Percentiles rank a stretch among this genome's conserved stretches.
phyloP scores from a whole-genome alignment of 2,329 filamentous ascomycete species.

The Aspergillus sp. region DNA sequence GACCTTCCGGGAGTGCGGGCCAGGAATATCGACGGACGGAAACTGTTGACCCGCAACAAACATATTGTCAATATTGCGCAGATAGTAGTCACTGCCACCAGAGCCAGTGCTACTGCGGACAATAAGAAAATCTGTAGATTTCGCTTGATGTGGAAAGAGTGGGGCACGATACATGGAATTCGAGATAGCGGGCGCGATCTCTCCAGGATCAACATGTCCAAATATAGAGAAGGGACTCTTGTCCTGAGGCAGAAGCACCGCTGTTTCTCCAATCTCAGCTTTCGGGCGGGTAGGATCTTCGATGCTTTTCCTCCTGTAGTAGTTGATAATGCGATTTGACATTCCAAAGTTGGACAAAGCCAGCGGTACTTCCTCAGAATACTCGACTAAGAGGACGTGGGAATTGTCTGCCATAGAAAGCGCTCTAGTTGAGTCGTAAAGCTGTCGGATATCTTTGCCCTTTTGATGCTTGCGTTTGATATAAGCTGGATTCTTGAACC shows the following conservation, averaged over 20 bases:
- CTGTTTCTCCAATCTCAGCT: conserved; percentile 81
- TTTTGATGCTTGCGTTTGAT: conserved; percentile 82
- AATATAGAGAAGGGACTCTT: conserved; percentile 96
- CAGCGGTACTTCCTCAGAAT: conserved; percentile 89
- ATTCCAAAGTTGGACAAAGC: conserved; percentile 96
- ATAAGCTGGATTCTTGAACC: conserved; percentile 69
- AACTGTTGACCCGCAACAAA: conserved; percentile 92
- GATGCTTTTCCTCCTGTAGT: conserved; percentile 81
- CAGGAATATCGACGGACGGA: conserved; percentile 87
- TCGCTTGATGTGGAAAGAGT: conserved; percentile 81
- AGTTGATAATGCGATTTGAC: conserved; percentile 94
- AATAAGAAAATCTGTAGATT: conserved; percentile 80
- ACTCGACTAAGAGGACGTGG: conserved; percentile 83
- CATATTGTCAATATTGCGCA: conserved; percentile 87
- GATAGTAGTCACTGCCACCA: conserved; percentile 74
- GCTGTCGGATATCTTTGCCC: conserved; percentile 72
- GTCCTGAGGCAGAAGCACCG: conserved; percentile 86
- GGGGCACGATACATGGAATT: conserved; percentile 96
- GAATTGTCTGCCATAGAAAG: conserved; percentile 88
- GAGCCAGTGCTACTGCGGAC: conserved; percentile 77
- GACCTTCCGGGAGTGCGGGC: conserved; percentile 89
- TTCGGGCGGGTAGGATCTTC: conserved; percentile 77
- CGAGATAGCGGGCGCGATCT: conserved; percentile 86
- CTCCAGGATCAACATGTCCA: conserved; percentile 85
- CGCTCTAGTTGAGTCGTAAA: conserved; percentile 78